These are phyloP conservation scores for Elongisporangium prolatum DNA, from an alignment of 352 stramenopile genomes.

Conservation along the genomic window DNA sequence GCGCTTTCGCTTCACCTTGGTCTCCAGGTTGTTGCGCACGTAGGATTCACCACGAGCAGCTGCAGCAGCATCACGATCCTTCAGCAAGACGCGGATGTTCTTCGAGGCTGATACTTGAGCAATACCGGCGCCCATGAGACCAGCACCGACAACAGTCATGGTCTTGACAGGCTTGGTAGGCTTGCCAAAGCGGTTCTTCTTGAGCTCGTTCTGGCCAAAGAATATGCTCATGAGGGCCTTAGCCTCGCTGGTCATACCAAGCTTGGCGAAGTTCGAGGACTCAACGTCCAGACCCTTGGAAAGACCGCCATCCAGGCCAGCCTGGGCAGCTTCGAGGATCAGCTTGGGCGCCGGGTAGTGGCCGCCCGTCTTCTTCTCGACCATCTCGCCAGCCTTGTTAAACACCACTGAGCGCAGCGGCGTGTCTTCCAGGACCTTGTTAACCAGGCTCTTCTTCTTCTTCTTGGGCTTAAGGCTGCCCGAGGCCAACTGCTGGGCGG, in stretches of 20 bases:
- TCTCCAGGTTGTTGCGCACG: constrained; percentile 93
- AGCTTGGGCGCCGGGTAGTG: constrained; percentile 95
- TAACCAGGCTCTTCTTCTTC: constrained; percentile 82
- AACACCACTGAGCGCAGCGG: constrained; percentile 91
- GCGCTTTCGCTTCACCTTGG: constrained; percentile 93
- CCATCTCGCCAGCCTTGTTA: constrained; percentile 94
- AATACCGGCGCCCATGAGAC: constrained; percentile 98
- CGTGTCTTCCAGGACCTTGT: constrained; percentile 93
- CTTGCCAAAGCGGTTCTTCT: constrained; percentile 96
- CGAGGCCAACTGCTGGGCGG: constrained; percentile 84
- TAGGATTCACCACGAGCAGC: constrained; percentile 87
- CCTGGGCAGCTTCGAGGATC: constrained; percentile 91
- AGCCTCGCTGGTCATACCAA: constrained; percentile 93
- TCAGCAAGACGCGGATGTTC: constrained; percentile 93
- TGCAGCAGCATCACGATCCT: constrained; percentile 91
- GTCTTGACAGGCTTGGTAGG: constrained; percentile 86
- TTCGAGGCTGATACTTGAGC: constrained; percentile 95
- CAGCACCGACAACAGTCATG: constrained; percentile 95
- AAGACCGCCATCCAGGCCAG: constrained; percentile 79
- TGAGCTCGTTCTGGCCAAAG: constrained; percentile 96
- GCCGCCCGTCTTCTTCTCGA: constrained; percentile 96
- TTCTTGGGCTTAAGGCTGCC: constrained; percentile 92
- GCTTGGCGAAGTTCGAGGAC: constrained; percentile 93
- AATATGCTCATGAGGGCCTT: constrained; percentile 98
- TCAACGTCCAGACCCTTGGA: constrained; percentile 90